These are phyloP conservation scores for Geotrichum histeridarum DNA, from an alignment of 1,139 yeast genomes.

Conservation along the genomic window DNA sequence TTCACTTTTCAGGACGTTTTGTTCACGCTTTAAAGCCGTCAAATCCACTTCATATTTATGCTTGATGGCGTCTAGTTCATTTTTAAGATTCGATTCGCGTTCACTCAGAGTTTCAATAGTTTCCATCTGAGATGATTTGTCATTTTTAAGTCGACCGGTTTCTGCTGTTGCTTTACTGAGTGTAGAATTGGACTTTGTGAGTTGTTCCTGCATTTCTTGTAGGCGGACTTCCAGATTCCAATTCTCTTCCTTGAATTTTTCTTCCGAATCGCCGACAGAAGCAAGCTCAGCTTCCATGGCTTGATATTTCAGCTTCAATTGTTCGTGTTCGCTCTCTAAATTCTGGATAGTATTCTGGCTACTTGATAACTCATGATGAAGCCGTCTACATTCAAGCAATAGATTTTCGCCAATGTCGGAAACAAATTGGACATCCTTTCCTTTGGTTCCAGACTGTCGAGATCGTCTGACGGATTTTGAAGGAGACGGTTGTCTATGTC, in stretches of 20 bases:
- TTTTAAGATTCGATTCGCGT: slow-evolving; percentile 30
- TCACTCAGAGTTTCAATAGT: slow-evolving; percentile 31
- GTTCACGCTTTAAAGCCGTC: slow-evolving; percentile 22
- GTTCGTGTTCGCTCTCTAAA: slow-evolving; percentile 42
- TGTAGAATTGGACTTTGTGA: slow-evolving; percentile 29
- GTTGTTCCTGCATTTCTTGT: slow-evolving; percentile 48
- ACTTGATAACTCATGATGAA: slow-evolving; percentile 53
- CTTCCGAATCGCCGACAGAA: slow-evolving; percentile 41
- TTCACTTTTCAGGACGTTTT: slow-evolving; percentile 28
- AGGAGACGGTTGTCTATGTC: slow-evolving; percentile 6
- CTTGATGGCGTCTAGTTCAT: slow-evolving; percentile 28
- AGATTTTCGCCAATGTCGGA: slow-evolving; percentile 79
- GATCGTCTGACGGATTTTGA: slow-evolving; percentile 7
- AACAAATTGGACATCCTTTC: slow-evolving; percentile 69
- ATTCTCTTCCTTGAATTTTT: slow-evolving; percentile 58
- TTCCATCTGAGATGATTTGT: slow-evolving; percentile 31
- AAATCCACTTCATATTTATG: slow-evolving; percentile 25
- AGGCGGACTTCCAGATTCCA: slow-evolving; percentile 72
- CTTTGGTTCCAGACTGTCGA: slow-evolving; percentile 19
- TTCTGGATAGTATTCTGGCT: slow-evolving; percentile 45
- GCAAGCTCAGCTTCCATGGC: slow-evolving; percentile 36
- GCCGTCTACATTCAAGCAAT: slow-evolving; percentile 69
- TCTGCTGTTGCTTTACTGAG: slow-evolving; percentile 30
- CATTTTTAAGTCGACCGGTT: slow-evolving; percentile 27
- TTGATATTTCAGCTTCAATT: slow-evolving; percentile 39